Evolutionary conservation across 352 stramenopile species (phyloP), one percentile per base, ranked within the genome.

Genomic region (Halophytophthora batemanensis): DNA sequence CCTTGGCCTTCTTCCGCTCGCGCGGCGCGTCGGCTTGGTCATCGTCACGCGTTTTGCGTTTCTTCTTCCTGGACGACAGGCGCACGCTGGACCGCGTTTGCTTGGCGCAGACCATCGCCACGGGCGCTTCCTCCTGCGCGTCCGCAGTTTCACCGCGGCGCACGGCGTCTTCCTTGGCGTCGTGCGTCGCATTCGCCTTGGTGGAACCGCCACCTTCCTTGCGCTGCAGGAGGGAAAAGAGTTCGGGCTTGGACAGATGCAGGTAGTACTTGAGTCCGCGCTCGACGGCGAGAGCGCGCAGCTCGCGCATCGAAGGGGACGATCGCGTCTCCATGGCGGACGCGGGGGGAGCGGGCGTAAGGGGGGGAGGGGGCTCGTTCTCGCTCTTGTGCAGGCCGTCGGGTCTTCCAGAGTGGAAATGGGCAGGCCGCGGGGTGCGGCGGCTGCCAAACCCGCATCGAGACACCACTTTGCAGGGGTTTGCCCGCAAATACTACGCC

Each of bases 221-320:
- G 40, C 77, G 77, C 52, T 90, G 80, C 46, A 93, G 53, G 21
- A 90, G 65, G 51, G 78, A 73, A 54, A 85, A 87, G 22, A 93
- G 66, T 60, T 93, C 74, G 19, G 75, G 78, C 54, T 93, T 93
- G 37, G 78, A 89, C 36, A 93, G 53, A 50, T 91, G 82, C 54
- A 75, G 53, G 64, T 86, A 93, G 65, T 91, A 87, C 69, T 93
- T 91, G 51, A 93, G 71, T 1, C 82, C 82, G 48, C 82, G 80
- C 46, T 88, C 77, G 57, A 74, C 70, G 21, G 82, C 82, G 49
- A 91, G 45, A 14, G 54, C 65, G 55, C 70, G 82, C 51, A 93
- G 69, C 64, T 93, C 74, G 37, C 66, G 50, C 80, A 93, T 90
- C 25, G 82, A 91, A 31, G 80, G 80, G 56, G 78, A 93, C 3